Percentiles rank a stretch among this genome's conserved stretches.
These are phyloP conservation scores for Prinsepia uniflora DNA, from an alignment of 306 rosid genomes.

Conservation along the genomic window DNA sequence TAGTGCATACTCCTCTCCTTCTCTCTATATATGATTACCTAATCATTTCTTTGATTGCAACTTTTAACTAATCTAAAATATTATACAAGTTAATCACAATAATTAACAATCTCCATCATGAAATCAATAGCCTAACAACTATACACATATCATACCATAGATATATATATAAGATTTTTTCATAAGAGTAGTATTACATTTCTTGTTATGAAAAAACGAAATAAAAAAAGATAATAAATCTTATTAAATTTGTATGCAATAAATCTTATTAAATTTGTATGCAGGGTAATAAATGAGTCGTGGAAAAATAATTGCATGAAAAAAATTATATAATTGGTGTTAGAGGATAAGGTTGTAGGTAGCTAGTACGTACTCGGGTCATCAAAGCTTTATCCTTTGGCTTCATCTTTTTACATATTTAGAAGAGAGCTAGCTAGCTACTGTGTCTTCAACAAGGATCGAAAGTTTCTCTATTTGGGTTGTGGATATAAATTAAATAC, in stretches of 20 bases:
- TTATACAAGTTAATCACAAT: neutral
- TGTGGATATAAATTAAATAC: too few relatives aligned
- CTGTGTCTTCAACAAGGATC: neutral
- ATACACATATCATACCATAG: too few relatives aligned
- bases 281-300: neutral
- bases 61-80: constrained; percentile 6
- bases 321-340: neutral
- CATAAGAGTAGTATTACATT: too few relatives aligned
- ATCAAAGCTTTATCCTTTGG: neutral
- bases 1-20: too few relatives aligned
- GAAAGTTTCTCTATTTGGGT: neutral
- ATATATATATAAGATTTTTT: too few relatives aligned
- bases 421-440: neutral
- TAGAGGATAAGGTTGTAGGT: neutral
- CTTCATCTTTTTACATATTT: neutral
- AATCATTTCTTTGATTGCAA: constrained; percentile 10
- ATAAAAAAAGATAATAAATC: neutral
- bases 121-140: too few relatives aligned
- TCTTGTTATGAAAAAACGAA: too few relatives aligned
- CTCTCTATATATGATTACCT: neutral
- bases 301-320: neutral
- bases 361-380: neutral
- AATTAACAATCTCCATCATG: neutral
- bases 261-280: neutral
- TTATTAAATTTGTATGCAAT: neutral